A percentile compares a stretch with the other conserved stretches of the same genome.
Evolutionary conservation across 441 rosid genomes (phyloP).

Genomic region (Erodium moschatum): DNA sequence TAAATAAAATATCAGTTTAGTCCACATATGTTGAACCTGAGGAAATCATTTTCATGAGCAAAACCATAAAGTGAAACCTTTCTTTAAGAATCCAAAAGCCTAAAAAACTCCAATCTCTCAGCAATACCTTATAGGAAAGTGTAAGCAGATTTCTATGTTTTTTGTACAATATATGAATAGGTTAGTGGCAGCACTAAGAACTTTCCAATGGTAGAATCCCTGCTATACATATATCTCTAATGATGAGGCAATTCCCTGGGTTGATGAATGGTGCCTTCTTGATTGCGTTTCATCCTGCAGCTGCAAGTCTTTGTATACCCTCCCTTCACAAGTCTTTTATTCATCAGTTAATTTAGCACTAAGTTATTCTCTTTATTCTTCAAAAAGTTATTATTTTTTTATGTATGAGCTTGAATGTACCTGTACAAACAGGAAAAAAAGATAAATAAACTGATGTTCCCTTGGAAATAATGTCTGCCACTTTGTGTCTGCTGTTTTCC

Average conservation of each 20-base stretch:
- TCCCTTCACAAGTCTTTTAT: neutral
- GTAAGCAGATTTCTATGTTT: neutral
- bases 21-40: neutral
- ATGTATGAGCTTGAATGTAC: neutral
- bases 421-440: neutral
- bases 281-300: neutral
- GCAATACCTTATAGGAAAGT: neutral
- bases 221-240: neutral
- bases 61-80: neutral
- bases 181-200: neutral
- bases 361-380: neutral
- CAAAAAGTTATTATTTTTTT: neutral
- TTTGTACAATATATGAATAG: neutral
- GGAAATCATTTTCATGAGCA: neutral
- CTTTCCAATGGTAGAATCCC: neutral
- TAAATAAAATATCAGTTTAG: neutral
- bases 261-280: conserved; percentile 6
- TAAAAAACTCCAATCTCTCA: neutral
- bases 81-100: neutral
- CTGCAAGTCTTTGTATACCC: neutral
- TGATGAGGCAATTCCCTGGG: neutral
- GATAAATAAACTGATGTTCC: neutral
- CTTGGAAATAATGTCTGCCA: neutral
- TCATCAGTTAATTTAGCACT: neutral
- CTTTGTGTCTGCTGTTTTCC: conserved; percentile 23